Conservation (phyloP, 2,329 filamentous ascomycete genomes). For the Microcera coccophila region DNA sequence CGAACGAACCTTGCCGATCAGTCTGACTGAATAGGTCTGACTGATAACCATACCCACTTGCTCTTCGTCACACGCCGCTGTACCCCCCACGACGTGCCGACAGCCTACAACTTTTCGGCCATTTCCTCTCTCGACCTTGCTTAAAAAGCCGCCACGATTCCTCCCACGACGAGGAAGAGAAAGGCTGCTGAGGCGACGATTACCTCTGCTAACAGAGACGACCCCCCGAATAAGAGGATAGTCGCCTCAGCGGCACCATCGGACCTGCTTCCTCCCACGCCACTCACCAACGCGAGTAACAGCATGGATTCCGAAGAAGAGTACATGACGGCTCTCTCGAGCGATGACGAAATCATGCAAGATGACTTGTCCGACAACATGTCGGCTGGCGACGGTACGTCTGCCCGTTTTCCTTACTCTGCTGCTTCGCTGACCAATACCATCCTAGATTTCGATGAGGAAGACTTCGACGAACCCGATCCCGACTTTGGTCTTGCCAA, state of each 20-base stretch:
- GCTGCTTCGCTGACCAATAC: conserved; percentile 12
- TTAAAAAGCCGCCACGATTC: conserved; percentile 48
- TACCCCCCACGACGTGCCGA: neutral
- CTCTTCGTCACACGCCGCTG: neutral
- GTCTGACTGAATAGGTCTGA: too few relatives aligned
- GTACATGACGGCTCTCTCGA: conserved; percentile 80
- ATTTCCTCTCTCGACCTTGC: neutral
- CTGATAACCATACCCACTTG: neutral
- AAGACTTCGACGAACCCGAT: conserved; percentile 57
- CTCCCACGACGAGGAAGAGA: conserved; percentile 56
- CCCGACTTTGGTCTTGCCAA: conserved; percentile 51
- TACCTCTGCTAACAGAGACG: conserved; percentile 42
- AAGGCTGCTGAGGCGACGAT: conserved; percentile 64
- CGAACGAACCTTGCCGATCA: neutral
- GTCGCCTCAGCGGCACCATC: conserved; percentile 40
- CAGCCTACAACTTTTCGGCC: neutral
- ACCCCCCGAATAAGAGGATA: conserved; percentile 50
- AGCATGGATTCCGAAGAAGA: conserved; percentile 96
- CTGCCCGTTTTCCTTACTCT: conserved; percentile 6
- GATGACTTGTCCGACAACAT: conserved; percentile 74
- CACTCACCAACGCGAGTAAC: conserved; percentile 50
- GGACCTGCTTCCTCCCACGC: conserved; percentile 53
- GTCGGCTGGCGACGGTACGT: conserved; percentile 50
- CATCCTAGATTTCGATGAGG: conserved; percentile 51
- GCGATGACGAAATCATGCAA: conserved; percentile 66